phyloP scores from a whole-genome alignment of 305 asterid genomes.

The Fraxinus paxiana region DNA sequence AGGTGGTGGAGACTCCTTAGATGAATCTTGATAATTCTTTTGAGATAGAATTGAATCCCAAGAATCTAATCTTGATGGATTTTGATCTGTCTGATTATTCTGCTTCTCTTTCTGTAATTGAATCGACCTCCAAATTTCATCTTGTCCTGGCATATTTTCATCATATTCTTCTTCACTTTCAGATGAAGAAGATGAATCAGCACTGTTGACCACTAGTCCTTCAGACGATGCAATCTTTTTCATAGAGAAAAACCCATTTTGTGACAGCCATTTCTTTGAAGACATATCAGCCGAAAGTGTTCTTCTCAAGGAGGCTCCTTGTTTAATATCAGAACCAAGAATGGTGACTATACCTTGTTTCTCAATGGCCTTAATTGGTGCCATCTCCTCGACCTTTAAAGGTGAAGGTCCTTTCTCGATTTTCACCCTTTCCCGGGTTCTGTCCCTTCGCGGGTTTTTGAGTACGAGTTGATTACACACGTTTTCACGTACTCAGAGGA shows the following conservation, averaged over 20 bases:
- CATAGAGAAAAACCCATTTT: constrained; percentile 39
- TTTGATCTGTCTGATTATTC: neutral
- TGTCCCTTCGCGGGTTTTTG: neutral
- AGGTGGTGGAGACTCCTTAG: constrained; percentile 32
- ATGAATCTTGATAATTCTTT: constrained; percentile 32
- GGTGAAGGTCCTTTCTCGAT: constrained; percentile 27
- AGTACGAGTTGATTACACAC: neutral
- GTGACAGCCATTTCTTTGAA: constrained; percentile 56
- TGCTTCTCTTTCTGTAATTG: constrained; percentile 18
- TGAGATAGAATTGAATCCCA: constrained; percentile 53
- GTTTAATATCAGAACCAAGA: constrained; percentile 41
- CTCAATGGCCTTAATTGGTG: neutral
- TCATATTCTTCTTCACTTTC: constrained; percentile 21
- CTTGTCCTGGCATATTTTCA: constrained; percentile 21
- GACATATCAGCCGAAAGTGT: constrained; percentile 74
- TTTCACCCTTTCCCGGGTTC: neutral
- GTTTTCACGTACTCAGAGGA: neutral
- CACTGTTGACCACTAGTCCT: neutral
- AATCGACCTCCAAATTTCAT: constrained; percentile 31
- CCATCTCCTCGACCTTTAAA: constrained; percentile 11
- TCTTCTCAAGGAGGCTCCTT: constrained; percentile 38
- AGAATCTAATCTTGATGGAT: neutral
- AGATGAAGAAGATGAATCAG: constrained; percentile 11
- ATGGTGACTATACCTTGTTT: constrained; percentile 53
- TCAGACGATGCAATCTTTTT: constrained; percentile 33